Evolutionary conservation across 768 basidiomycete species (phyloP).

Genomic region (Chalciporus piperatus): DNA sequence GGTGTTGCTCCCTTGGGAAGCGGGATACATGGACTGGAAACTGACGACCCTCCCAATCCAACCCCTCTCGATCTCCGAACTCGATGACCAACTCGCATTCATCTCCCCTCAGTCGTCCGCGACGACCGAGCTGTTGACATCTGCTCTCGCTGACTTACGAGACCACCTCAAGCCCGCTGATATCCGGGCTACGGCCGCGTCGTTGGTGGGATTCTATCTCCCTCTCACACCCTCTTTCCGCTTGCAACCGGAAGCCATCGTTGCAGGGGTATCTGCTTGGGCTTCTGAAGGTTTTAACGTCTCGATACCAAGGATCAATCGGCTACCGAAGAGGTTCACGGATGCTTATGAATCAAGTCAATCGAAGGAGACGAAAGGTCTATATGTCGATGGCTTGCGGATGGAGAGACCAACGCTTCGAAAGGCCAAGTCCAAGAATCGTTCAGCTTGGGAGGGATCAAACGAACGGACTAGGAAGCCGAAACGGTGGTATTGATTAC

Average conservation of each 20-base stretch:
- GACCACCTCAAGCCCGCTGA: constrained; percentile 45
- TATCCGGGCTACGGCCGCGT: constrained; percentile 59
- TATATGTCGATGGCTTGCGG: constrained; percentile 21
- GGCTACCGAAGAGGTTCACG: constrained; percentile 22
- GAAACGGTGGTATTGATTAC: constrained; percentile 18
- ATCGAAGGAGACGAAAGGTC: constrained; percentile 15
- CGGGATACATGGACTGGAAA: constrained; percentile 59
- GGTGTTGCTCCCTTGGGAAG: constrained; percentile 77
- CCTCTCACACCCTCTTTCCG: constrained; percentile 49
- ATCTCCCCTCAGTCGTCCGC: constrained; percentile 10
- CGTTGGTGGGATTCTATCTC: constrained; percentile 72
- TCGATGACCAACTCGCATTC: constrained; percentile 11
- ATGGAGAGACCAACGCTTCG: constrained; percentile 16
- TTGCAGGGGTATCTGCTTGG: constrained; percentile 65
- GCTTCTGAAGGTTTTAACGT: constrained; percentile 29
- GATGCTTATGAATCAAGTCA: constrained; percentile 19
- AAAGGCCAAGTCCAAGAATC: constrained; percentile 22
- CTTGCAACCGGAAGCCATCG: constrained; percentile 38
- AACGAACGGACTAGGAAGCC: constrained; percentile 9
- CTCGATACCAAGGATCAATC: constrained; percentile 15
- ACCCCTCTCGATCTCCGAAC: constrained; percentile 38
- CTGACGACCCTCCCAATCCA: constrained; percentile 70
- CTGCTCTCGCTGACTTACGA: constrained; percentile 31
- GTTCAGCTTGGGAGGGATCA: constrained; percentile 25
- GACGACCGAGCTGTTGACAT: constrained; percentile 25